Evolutionary conservation across 169 alveolate species (phyloP).

Genomic region (Cardiosporidium cionae): DNA sequence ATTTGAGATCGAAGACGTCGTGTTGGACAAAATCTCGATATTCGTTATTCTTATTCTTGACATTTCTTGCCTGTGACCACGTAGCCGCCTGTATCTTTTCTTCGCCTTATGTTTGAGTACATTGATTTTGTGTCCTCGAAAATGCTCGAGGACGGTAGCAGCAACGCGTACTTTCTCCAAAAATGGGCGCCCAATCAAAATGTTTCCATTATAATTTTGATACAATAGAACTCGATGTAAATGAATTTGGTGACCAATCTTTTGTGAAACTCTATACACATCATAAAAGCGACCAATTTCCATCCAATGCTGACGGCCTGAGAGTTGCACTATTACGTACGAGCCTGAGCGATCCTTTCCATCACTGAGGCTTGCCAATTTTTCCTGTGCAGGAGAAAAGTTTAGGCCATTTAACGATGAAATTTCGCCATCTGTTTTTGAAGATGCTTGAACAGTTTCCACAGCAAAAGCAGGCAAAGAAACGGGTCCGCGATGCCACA

Average conservation of each 20-base stretch:
- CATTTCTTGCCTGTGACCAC: background rate
- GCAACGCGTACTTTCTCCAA: constrained; percentile 59
- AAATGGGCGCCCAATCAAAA: constrained; percentile 59
- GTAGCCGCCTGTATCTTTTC: background rate
- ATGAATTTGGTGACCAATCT: constrained; percentile 50
- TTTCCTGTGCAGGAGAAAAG: constrained; percentile 66
- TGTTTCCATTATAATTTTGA: constrained; percentile 53
- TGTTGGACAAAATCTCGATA: background rate
- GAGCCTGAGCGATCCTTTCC: constrained; percentile 63
- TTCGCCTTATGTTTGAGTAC: background rate
- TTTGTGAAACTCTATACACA: constrained; percentile 60
- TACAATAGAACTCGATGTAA: constrained; percentile 56
- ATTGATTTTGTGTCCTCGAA: background rate
- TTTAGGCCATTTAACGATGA: too few species aligned
- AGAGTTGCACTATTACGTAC: constrained; percentile 55
- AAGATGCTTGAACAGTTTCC: too few species aligned
- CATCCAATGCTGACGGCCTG: constrained; percentile 63
- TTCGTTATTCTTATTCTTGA: background rate
- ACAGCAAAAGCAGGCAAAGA: too few species aligned
- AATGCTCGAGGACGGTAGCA: background rate
- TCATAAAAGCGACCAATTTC: constrained; percentile 72
- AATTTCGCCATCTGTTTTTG: too few species aligned
- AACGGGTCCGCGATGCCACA: too few species aligned
- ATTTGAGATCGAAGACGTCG: background rate
- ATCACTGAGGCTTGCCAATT: constrained; percentile 49